Conservation (phyloP, 768 basidiomycete species). For the Phylloporus arenicola region DNA sequence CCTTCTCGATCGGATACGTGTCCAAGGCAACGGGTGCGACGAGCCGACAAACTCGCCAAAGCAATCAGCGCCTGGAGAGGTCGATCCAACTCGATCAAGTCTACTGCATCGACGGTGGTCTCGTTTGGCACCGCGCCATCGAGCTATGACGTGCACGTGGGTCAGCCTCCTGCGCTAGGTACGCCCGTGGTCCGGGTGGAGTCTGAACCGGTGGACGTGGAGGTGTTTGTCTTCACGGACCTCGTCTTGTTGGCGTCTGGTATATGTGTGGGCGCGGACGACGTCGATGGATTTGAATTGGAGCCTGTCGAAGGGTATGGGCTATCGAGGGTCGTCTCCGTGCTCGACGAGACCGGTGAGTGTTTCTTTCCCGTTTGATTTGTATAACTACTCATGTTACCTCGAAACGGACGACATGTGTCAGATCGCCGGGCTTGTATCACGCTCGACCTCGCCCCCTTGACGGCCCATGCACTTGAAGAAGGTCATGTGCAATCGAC, state of each 20-base stretch:
- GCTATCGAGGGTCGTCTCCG: conserved; percentile 43
- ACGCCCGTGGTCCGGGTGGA: conserved; percentile 24
- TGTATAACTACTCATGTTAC: not conserved
- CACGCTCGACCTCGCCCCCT: conserved; percentile 47
- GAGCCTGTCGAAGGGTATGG: conserved; percentile 43
- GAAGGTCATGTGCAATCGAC: conserved; percentile 32
- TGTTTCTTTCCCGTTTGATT: not conserved
- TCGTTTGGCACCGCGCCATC: conserved; percentile 29
- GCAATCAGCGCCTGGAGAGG: conserved; percentile 46
- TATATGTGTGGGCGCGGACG: conserved; percentile 13
- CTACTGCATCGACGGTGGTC: conserved; percentile 21
- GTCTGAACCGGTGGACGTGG: conserved; percentile 25
- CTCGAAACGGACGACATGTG: not conserved
- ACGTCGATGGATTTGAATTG: conserved; percentile 34
- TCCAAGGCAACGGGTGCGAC: conserved; percentile 1
- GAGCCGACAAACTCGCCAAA: conserved; percentile 28
- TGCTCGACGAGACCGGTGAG: conserved; percentile 34
- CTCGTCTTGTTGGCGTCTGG: conserved; percentile 50
- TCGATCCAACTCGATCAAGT: conserved; percentile 37
- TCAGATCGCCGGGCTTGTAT: conserved; percentile 31
- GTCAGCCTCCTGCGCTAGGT: not conserved
- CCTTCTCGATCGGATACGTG: not conserved
- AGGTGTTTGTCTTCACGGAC: conserved; percentile 62
- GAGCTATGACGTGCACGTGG: conserved; percentile 20
- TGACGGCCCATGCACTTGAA: conserved; percentile 37